A percentile compares a stretch with the other conserved stretches of the same genome.
Evolutionary conservation across 1,284 basidiomycete species (phyloP).

Genomic region (Fistulina hepatica): DNA sequence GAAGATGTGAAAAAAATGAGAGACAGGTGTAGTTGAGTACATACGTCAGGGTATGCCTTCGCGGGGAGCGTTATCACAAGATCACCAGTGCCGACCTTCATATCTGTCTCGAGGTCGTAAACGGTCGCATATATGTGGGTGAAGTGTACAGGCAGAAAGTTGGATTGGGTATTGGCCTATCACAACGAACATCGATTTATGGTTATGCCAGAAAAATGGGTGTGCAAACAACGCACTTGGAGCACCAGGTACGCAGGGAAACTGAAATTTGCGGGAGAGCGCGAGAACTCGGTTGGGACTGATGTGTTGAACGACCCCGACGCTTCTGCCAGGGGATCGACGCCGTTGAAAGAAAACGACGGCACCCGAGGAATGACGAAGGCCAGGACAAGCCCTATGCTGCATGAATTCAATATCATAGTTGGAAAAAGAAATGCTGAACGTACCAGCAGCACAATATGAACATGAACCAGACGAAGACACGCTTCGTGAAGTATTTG

Average conservation of each 20-base stretch:
- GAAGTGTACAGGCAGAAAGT: conserved; percentile 68
- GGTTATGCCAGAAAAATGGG: no score
- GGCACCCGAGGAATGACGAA: conserved; percentile 78
- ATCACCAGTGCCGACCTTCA: conserved; percentile 56
- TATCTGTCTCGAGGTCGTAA: conserved; percentile 52
- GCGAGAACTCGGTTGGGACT: conserved; percentile 53
- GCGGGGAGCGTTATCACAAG: conserved; percentile 49
- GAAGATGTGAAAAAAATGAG: no score
- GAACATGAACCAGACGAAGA: conserved; percentile 60
- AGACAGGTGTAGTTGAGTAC: no score
- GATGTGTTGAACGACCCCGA: conserved; percentile 42
- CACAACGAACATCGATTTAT: no score
- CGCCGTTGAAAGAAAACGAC: conserved; percentile 37
- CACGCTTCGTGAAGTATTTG: conserved; percentile 59
- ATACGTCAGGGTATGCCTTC: conserved; percentile 44
- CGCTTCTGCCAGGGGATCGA: conserved; percentile 35
- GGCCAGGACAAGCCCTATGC: conserved; percentile 57
- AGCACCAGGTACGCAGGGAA: conserved; percentile 69
- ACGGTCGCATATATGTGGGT: conserved; percentile 52
- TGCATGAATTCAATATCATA: conserved; percentile 22
- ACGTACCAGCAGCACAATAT: conserved; percentile 54
- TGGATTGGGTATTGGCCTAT: conserved; percentile 61
- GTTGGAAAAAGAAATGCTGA: conserved; percentile 4
- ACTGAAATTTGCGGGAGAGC: conserved; percentile 74
- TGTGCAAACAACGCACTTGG: no score